Base-by-base conservation (phyloP, 1,284 basidiomycete genomes). In the Ceratobasidium sp. region DNA sequence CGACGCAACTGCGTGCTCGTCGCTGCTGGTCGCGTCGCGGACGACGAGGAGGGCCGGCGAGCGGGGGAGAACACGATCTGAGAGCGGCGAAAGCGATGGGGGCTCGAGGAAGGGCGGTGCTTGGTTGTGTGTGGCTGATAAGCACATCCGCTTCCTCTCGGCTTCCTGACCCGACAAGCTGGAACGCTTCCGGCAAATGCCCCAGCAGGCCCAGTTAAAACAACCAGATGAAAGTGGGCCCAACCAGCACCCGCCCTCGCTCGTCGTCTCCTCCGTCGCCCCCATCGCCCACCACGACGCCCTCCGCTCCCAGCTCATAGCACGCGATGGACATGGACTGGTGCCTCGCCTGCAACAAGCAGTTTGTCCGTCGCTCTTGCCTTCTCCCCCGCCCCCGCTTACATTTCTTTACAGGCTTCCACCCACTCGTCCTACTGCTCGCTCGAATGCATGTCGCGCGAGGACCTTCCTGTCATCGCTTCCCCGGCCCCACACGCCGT, bases 271-370 rank as follows among this genome's bases (percentile, higher is more conserved):
- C 68, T 44, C 54, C 57, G 20, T 59, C 27, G 68, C 68, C 65
- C 12, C 30, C 64, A 20, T 48, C 44, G 46, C 65, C 65, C 48
- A 67, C 41, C 41, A 67, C 65, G 41, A 27, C 59, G 59, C 35
- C 59, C 33, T 14, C 35, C 38, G 27, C 70, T 59, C 23, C n/a
- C 44, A 14, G 16, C 55, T 57, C 20, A 52, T 20, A 23, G 27
- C 18, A 27, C 71, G 46, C 59, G 60, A 75, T 75, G 71, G 71
- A 75, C 71, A 75, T 75, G 59, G 59, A 75, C 46, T 75, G 71
- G 59, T 75, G 71, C 60, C 71, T 75, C 50, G 59, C 71, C 38
- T 75, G 71, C 71, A 75, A 75, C 71, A 75, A 75, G 60, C 71
- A 75, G 60, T 64, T 75, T 65, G 71, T 64, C n/a, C 46, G 55